Percentiles rank a stretch among this genome's conserved stretches.
Conservation (phyloP, 1,284 basidiomycete genomes). For the Cerioporus squamosus region DNA sequence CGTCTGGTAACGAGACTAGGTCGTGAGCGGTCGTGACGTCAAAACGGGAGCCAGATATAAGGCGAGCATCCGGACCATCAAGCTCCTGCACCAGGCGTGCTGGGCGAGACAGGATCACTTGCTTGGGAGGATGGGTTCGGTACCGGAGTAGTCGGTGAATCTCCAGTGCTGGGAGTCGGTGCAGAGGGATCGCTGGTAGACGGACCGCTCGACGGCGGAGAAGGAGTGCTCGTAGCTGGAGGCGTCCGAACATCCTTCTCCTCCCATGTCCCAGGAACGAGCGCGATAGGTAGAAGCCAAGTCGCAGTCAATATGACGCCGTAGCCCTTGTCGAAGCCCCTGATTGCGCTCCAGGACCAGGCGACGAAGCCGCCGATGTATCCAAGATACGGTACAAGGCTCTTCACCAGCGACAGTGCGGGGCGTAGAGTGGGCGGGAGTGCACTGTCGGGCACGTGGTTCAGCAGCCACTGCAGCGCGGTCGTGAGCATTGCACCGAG, state of each 20-base stretch:
- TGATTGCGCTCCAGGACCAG: conserved; percentile 79
- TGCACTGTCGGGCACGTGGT: conserved; percentile 60
- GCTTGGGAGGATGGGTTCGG: background rate
- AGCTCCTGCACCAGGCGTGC: too few relatives aligned
- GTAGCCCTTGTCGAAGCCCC: conserved; percentile 68
- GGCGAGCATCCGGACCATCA: background rate
- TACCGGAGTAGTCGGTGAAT: background rate
- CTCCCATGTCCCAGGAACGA: conserved; percentile 72
- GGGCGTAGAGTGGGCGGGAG: conserved; percentile 64
- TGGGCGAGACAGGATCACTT: background rate
- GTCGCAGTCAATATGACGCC: conserved; percentile 77
- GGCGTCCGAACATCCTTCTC: conserved; percentile 26
- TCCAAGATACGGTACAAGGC: conserved; percentile 69
- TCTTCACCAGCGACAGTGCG: conserved; percentile 57
- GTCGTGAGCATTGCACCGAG: conserved; percentile 74
- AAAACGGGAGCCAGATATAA: background rate
- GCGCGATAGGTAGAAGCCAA: conserved; percentile 75
- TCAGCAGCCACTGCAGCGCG: conserved; percentile 71
- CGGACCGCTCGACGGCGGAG: too few relatives aligned
- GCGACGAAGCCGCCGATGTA: conserved; percentile 80
- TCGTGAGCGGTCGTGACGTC: background rate
- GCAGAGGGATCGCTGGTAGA: conserved; percentile 15
- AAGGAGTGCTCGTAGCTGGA: background rate
- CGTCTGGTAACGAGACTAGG: too few relatives aligned
- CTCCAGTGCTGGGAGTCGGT: conserved; percentile 9